phyloP scores from a whole-genome alignment of 225 moss, liverwort and hornwort genomes.

The Polytrichum formosum region DNA sequence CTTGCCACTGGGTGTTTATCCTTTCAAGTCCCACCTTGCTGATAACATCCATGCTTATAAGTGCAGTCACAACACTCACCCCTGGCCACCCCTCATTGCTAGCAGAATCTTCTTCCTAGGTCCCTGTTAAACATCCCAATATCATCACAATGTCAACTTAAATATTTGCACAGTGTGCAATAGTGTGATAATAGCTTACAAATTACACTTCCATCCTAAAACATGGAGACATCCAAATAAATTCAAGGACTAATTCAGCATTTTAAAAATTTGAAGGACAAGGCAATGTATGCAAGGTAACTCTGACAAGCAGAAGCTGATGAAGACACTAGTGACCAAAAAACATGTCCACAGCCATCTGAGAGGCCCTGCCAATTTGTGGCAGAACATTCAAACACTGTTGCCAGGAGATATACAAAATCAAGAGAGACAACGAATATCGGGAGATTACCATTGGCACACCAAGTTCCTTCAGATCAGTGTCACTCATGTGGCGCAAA shows the following conservation, averaged over 20 bases:
- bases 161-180: too few species aligned
- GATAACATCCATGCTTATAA: constrained; percentile 9
- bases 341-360: too few species aligned
- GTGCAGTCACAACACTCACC: constrained; percentile 24
- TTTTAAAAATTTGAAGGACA: background rate
- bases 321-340: too few species aligned
- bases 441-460: constrained; percentile 72
- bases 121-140: constrained; percentile 44
- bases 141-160: background rate
- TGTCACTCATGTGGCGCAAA: constrained; percentile 81
- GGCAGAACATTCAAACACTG: too few species aligned
- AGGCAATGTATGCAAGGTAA: too few species aligned
- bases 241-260: background rate
- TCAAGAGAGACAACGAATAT: background rate
- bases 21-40: background rate
- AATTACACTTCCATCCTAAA: too few species aligned
- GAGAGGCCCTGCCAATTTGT: too few species aligned
- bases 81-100: constrained; percentile 56
- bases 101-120: constrained; percentile 94
- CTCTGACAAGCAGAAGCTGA: too few species aligned
- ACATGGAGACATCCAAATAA: background rate
- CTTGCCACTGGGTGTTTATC: background rate
- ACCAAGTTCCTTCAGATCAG: constrained; percentile 90
- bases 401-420: background rate
- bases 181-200: too few species aligned